Evolutionary conservation across 257 asterid species (phyloP).

Genomic region (Fraxinus pennsylvanica): DNA sequence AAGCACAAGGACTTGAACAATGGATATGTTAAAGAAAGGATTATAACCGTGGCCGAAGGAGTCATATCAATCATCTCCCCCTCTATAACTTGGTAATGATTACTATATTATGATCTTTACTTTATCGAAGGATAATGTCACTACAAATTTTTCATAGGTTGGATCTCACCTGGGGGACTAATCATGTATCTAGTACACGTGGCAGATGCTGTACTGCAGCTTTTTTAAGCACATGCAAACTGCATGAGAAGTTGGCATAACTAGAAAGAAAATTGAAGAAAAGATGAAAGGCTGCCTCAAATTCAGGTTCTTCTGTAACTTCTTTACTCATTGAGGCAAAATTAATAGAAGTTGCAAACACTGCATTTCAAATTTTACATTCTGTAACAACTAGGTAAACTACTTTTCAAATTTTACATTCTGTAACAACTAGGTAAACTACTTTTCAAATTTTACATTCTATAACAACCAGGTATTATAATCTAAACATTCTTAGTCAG

Average conservation of each 20-base stretch:
- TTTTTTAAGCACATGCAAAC: too few species aligned
- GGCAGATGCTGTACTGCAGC: neutral
- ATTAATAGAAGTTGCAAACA: neutral
- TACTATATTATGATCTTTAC: neutral
- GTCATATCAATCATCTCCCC: neutral
- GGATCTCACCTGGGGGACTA: neutral
- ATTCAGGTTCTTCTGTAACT: neutral
- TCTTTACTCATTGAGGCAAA: neutral
- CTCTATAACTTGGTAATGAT: neutral
- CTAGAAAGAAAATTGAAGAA: neutral
- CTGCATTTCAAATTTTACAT: neutral
- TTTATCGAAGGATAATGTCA: neutral
- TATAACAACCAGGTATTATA: neutral
- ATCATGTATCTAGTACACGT: slow-evolving; percentile 1
- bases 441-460: neutral
- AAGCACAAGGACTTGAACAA: neutral
- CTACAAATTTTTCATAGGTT: neutral
- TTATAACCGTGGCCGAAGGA: neutral
- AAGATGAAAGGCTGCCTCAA: neutral
- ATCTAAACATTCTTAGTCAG: neutral
- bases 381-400: neutral
- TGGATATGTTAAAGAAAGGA: neutral
- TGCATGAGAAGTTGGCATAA: neutral
- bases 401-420: neutral
- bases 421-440: neutral